Evolutionary conservation across 2,329 filamentous ascomycete species (phyloP).

Genomic region (Byssoonygena ceratinophila): DNA sequence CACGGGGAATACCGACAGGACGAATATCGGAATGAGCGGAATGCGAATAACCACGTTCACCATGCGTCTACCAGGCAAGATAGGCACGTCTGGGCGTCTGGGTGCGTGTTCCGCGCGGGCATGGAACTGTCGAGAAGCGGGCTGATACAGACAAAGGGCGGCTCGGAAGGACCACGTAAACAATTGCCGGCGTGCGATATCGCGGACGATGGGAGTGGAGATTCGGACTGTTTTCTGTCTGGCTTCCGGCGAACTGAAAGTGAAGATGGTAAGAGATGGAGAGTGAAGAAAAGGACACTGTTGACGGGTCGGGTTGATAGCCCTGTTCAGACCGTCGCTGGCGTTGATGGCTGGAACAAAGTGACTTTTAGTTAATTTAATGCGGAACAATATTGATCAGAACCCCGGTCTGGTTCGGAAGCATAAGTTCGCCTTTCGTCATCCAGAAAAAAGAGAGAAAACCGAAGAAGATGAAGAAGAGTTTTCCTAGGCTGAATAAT

Average conservation of each 20-base stretch:
- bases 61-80: background rate
- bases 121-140: slow-evolving; percentile 1
- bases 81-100: background rate
- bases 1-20: background rate
- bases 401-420: background rate
- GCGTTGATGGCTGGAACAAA: slow-evolving; percentile 1
- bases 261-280: background rate
- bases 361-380: slow-evolving; percentile 6
- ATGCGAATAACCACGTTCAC: background rate
- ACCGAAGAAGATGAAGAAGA: no score
- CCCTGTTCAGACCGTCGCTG: slow-evolving; percentile 1
- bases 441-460: background rate
- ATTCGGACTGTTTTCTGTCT: background rate
- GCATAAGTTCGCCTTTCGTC: slow-evolving; percentile 1
- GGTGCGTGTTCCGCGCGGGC: background rate
- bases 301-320: background rate
- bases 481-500: no score
- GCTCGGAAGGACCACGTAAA: background rate
- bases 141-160: background rate
- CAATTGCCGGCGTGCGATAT: background rate
- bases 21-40: background rate
- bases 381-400: slow-evolving; percentile 8
- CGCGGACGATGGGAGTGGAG: background rate
- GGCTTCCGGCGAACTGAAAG: background rate
- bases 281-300: background rate